Evolutionary conservation across 73 alveolate genomes (phyloP).

Genomic region (Paraurostyla sp.): DNA sequence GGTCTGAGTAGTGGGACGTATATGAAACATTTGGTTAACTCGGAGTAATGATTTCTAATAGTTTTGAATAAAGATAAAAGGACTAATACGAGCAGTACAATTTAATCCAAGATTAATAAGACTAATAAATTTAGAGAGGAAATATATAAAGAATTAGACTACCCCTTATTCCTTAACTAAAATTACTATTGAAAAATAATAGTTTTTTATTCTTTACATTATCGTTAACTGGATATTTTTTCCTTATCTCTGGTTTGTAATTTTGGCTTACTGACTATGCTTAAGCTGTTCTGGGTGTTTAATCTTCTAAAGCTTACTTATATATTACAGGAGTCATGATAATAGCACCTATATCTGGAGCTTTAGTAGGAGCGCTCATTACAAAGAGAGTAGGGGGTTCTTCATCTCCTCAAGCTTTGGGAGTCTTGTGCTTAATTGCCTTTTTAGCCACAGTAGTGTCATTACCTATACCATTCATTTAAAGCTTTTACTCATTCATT

Average conservation of each 20-base stretch:
- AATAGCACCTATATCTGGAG: not conserved
- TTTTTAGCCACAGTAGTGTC: slow-evolving; percentile 12
- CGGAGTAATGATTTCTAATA: not conserved
- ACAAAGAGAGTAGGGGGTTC: slow-evolving; percentile 20
- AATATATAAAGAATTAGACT: not conserved
- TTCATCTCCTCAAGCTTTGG: slow-evolving; percentile 33
- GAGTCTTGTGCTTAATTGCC: slow-evolving; percentile 3
- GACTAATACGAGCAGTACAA: not conserved
- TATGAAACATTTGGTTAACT: slow-evolving; percentile 21
- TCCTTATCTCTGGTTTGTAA: not conserved
- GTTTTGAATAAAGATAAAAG: not conserved
- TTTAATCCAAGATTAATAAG: not conserved
- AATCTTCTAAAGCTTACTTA: not conserved
- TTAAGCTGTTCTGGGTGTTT: not conserved
- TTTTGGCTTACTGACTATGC: slow-evolving; percentile 44
- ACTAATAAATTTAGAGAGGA: not conserved
- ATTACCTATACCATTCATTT: slow-evolving; percentile 13
- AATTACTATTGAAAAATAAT: not conserved
- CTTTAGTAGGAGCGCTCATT: not conserved
- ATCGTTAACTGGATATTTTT: slow-evolving; percentile 8
- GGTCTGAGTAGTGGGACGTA: not conserved
- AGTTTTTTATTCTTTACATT: slow-evolving; percentile 23
- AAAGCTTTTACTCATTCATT: not conserved
- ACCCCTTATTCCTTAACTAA: not conserved
- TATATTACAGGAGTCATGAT: not conserved